Conservation (phyloP, 2,329 filamentous ascomycete species). For the Penicillium glabrum region DNA sequence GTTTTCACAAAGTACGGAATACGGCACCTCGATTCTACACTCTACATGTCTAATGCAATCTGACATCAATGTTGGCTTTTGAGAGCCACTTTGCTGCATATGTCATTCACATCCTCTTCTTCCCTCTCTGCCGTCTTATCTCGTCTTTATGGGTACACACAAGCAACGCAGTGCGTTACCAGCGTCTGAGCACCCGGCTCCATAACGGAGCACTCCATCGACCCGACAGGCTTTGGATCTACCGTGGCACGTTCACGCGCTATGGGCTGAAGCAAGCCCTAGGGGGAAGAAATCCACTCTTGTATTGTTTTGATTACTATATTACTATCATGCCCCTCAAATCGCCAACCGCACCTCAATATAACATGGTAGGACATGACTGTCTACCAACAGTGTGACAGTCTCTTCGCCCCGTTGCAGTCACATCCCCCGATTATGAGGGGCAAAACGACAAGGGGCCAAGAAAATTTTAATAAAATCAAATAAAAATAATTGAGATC, state of each 20-base stretch:
- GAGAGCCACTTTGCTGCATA: too few relatives aligned
- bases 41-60: not conserved
- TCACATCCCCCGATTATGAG: slow-evolving; percentile 10
- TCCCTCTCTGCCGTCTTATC: not conserved
- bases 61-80: not conserved
- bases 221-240: slow-evolving; percentile 9
- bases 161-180: slow-evolving; percentile 3
- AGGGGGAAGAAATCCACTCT: not conserved
- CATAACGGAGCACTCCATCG: slow-evolving; percentile 13
- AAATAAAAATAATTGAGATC: not conserved
- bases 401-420: slow-evolving; percentile 6
- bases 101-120: not conserved
- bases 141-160: slow-evolving; percentile 2
- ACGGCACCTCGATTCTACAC: not conserved
- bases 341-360: not conserved
- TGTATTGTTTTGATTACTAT: not conserved
- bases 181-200: slow-evolving; percentile 11
- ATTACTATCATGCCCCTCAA: not conserved
- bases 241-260: slow-evolving; percentile 16
- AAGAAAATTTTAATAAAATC: not conserved
- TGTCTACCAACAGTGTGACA: slow-evolving; percentile 7
- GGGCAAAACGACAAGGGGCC: not conserved
- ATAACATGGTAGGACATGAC: not conserved
- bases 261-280: slow-evolving; percentile 6
- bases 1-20: not conserved